phyloP scores from a whole-genome alignment of 1,284 basidiomycete species.

The Ustilago xerochloae region DNA sequence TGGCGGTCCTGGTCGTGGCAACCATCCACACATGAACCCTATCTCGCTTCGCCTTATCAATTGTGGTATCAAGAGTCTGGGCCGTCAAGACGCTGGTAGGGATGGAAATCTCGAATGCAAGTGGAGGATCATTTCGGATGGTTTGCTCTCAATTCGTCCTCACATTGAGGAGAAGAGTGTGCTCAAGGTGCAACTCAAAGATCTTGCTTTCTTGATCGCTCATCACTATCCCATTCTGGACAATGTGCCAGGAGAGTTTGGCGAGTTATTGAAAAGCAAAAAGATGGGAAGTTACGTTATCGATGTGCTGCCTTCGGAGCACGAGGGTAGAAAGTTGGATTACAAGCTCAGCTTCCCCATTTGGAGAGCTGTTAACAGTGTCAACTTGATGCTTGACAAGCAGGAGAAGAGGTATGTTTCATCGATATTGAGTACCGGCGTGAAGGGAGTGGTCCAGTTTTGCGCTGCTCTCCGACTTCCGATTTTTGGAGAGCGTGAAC shows the following conservation, averaged over 20 bases:
- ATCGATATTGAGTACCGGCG: background rate
- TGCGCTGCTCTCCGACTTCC: background rate
- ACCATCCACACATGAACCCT: constrained; percentile 72
- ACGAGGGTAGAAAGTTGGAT: constrained; percentile 51
- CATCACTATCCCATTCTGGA: constrained; percentile 61
- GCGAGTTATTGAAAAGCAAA: constrained; percentile 42
- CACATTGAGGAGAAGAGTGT: constrained; percentile 78
- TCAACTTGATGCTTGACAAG: constrained; percentile 68
- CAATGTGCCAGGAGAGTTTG: constrained; percentile 52
- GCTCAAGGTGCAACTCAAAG: constrained; percentile 74
- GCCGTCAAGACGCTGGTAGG: constrained; percentile 72
- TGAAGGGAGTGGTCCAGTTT: too few species aligned
- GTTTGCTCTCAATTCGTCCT: constrained; percentile 82
- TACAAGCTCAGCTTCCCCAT: constrained; percentile 58
- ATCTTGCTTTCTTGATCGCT: constrained; percentile 75
- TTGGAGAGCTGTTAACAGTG: constrained; percentile 64
- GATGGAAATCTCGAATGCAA: constrained; percentile 71
- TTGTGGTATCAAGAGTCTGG: constrained; percentile 84
- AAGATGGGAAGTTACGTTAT: constrained; percentile 63
- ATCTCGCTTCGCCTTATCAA: constrained; percentile 86
- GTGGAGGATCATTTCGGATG: constrained; percentile 83
- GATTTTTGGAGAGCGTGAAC: constrained; percentile 23
- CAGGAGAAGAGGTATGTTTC: constrained; percentile 63
- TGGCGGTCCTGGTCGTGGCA: constrained; percentile 72
- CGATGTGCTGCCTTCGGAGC: constrained; percentile 56